phyloP scores from a whole-genome alignment of 2,329 filamentous ascomycete genomes.

The Daldinia sp. region DNA sequence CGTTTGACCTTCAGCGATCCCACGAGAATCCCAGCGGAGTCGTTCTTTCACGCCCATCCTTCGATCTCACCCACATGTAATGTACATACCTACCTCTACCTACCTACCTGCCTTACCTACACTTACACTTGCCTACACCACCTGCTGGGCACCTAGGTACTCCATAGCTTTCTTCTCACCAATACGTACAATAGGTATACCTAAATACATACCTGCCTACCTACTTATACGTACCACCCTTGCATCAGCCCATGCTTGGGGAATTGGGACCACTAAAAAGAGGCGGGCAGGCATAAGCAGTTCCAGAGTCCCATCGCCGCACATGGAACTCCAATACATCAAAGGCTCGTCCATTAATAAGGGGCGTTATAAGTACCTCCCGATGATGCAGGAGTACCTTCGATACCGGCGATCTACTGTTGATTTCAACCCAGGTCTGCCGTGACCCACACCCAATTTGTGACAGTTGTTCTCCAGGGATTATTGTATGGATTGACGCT shows the following conservation, averaged over 20 bases:
- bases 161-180: no score
- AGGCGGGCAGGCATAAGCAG: constrained; percentile 41
- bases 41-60: constrained; percentile 44
- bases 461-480: constrained; percentile 62
- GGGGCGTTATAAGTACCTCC: constrained; percentile 53
- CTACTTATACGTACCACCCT: constrained; percentile 29
- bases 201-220: constrained; percentile 25
- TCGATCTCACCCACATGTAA: constrained; percentile 46
- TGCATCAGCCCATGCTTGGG: constrained; percentile 39
- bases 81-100: neutral
- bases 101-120: neutral
- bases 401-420: constrained; percentile 49
- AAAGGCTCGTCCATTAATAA: constrained; percentile 51
- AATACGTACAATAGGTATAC: no score
- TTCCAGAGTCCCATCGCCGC: constrained; percentile 47
- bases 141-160: no score
- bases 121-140: neutral
- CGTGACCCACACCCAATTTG: constrained; percentile 63
- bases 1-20: constrained; percentile 53
- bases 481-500: constrained; percentile 59
- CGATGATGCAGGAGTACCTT: constrained; percentile 48
- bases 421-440: constrained; percentile 54
- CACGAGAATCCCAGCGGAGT: constrained; percentile 45
- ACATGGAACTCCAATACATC: constrained; percentile 45
- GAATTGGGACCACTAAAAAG: constrained; percentile 41